Conservation (phyloP, 768 basidiomycete species). For the Podaxis sp. region DNA sequence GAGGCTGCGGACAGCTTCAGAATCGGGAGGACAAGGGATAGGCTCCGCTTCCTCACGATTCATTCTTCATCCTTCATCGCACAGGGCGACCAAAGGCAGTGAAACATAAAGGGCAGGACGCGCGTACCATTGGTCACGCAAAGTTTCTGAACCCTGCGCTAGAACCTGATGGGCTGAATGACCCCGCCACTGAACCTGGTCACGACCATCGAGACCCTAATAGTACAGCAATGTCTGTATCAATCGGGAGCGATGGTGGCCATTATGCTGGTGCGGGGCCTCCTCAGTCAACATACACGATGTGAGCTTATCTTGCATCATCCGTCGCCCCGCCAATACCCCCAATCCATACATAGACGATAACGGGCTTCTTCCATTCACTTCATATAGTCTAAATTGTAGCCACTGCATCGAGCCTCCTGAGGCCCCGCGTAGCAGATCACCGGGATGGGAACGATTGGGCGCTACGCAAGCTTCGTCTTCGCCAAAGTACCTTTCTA, state of each 20-base stretch:
- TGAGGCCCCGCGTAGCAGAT: background rate
- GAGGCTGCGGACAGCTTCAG: background rate
- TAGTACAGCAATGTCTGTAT: background rate
- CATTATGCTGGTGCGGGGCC: background rate
- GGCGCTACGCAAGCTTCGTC: background rate
- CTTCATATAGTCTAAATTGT: background rate
- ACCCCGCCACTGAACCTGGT: background rate
- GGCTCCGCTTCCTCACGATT: background rate
- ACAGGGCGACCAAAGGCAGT: too few relatives aligned
- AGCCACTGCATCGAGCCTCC: background rate
- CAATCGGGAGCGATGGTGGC: background rate
- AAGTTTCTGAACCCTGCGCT: background rate
- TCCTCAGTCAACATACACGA: background rate
- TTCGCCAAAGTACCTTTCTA: background rate
- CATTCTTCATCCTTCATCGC: too few relatives aligned
- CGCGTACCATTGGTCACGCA: background rate
- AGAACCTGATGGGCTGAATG: background rate
- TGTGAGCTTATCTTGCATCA: background rate
- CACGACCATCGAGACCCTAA: background rate
- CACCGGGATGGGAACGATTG: background rate
- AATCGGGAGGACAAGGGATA: background rate
- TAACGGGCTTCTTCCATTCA: background rate
- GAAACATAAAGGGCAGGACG: too few relatives aligned
- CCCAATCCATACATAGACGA: background rate
- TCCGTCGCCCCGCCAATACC: background rate